phyloP scores from a whole-genome alignment of 1,284 basidiomycete genomes.

The Ceratobasidium sp. region DNA sequence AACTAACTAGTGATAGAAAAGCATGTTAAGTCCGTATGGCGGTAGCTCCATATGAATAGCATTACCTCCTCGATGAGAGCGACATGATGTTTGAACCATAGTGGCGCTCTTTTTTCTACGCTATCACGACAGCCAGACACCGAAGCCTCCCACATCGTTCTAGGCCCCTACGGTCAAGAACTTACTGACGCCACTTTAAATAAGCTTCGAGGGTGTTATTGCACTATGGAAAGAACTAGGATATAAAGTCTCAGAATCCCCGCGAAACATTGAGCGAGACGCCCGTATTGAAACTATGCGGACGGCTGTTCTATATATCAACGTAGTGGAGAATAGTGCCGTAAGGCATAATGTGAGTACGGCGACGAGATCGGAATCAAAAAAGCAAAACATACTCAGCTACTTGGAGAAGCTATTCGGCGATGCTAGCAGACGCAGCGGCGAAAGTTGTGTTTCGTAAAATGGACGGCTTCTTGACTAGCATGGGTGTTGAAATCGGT shows the following conservation, averaged over 20 bases:
- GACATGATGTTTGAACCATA: slow-evolving; percentile 7
- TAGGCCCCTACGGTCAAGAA: slow-evolving; percentile 20
- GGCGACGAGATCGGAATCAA: too few relatives aligned
- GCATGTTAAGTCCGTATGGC: too few relatives aligned
- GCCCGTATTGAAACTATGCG: slow-evolving; percentile 74
- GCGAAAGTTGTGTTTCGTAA: slow-evolving; percentile 80
- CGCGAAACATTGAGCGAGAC: slow-evolving; percentile 75
- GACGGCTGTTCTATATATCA: slow-evolving; percentile 68
- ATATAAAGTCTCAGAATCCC: slow-evolving; percentile 49
- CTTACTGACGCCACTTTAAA: slow-evolving; percentile 39
- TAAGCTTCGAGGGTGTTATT: slow-evolving; percentile 35
- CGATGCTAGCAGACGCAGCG: slow-evolving; percentile 62
- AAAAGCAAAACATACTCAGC: not conserved
- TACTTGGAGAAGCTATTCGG: slow-evolving; percentile 65
- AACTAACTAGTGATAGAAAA: too few relatives aligned
- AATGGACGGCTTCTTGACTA: slow-evolving; percentile 75
- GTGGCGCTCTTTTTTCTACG: not conserved
- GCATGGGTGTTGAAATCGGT: too few relatives aligned
- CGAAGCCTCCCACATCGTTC: too few relatives aligned
- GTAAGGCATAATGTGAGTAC: slow-evolving; percentile 62
- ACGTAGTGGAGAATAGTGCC: slow-evolving; percentile 57
- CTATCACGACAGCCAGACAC: too few relatives aligned
- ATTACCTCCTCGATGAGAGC: too few relatives aligned
- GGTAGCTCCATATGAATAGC: too few relatives aligned
- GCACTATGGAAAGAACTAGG: slow-evolving; percentile 14